Conservation (phyloP, 1,284 basidiomycete genomes). For the Ceratobasidium sp. region DNA sequence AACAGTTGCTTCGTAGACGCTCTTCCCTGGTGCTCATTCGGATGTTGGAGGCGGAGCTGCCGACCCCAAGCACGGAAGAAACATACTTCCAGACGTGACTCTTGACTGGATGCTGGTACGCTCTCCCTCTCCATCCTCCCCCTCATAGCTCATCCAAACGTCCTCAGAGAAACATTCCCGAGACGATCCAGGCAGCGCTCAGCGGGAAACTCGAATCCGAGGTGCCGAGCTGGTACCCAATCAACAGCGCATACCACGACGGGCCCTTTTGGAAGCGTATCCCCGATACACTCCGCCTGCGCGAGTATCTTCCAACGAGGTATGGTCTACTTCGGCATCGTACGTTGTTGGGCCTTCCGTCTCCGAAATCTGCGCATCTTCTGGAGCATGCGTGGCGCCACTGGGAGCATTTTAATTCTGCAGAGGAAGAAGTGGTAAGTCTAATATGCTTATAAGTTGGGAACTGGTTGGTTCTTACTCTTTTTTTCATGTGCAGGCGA, state of each 20-base stretch:
- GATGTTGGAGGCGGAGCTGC: constrained; percentile 44
- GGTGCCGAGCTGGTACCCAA: neutral
- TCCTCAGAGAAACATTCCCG: constrained; percentile 6
- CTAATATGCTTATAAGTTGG: neutral
- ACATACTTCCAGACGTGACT: constrained; percentile 7
- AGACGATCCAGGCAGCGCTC: neutral
- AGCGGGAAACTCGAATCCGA: neutral
- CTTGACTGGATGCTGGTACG: constrained; percentile 38
- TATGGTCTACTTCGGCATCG: neutral
- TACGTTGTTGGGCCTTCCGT: too few species aligned
- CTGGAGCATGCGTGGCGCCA: neutral
- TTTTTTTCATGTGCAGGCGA: neutral
- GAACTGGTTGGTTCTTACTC: neutral
- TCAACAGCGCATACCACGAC: constrained; percentile 8
- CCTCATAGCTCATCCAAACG: too few species aligned
- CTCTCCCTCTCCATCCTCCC: neutral
- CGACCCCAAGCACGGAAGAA: neutral
- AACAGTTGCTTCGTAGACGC: constrained; percentile 4
- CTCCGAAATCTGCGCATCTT: neutral
- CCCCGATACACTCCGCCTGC: constrained; percentile 1
- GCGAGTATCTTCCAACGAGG: neutral
- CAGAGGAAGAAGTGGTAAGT: neutral
- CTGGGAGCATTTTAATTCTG: neutral
- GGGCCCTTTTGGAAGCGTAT: constrained; percentile 15
- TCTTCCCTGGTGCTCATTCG: constrained; percentile 42